Evolutionary conservation across 106 monocot genomes (phyloP).

Genomic region (Allium sativum): DNA sequence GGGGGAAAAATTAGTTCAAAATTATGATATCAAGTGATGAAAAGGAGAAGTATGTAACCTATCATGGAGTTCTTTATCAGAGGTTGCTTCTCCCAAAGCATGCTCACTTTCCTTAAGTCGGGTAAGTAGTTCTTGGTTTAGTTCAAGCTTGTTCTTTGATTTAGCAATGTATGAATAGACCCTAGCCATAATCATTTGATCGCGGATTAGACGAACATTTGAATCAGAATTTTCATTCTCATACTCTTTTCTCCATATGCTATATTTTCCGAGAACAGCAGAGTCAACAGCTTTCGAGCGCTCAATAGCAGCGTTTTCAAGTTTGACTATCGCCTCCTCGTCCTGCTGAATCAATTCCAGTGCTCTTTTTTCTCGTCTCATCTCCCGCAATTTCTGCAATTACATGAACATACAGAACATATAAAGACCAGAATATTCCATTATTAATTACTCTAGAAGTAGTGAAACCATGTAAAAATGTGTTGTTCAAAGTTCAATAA

Average conservation of each 20-base stretch:
- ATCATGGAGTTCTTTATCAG: conserved; percentile 49
- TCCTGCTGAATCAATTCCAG: conserved; percentile 44
- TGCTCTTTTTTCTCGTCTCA: conserved; percentile 36
- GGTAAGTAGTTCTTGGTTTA: conserved; percentile 43
- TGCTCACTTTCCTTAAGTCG: conserved; percentile 61
- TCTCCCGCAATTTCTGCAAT: conserved; percentile 54
- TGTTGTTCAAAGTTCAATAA: not conserved
- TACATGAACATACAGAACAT: no score
- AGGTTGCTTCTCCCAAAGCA: conserved; percentile 43
- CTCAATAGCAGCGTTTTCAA: conserved; percentile 64
- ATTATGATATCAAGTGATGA: no score
- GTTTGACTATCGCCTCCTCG: conserved; percentile 51
- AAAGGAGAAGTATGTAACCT: conserved; percentile 22
- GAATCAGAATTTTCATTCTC: conserved; percentile 62
- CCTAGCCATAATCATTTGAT: conserved; percentile 69
- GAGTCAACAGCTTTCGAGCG: conserved; percentile 68
- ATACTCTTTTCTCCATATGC: conserved; percentile 62
- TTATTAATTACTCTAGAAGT: conserved; percentile 1
- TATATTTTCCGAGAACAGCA: conserved; percentile 65
- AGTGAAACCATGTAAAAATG: not conserved
- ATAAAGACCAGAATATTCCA: no score
- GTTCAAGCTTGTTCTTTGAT: conserved; percentile 45
- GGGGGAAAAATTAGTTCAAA: not conserved
- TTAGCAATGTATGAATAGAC: conserved; percentile 62
- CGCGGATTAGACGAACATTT: conserved; percentile 57